Percentiles rank a stretch among this genome's conserved stretches.
Evolutionary conservation across 2,329 filamentous ascomycete species (phyloP).

Genomic region (Elsinoe fawcettii): DNA sequence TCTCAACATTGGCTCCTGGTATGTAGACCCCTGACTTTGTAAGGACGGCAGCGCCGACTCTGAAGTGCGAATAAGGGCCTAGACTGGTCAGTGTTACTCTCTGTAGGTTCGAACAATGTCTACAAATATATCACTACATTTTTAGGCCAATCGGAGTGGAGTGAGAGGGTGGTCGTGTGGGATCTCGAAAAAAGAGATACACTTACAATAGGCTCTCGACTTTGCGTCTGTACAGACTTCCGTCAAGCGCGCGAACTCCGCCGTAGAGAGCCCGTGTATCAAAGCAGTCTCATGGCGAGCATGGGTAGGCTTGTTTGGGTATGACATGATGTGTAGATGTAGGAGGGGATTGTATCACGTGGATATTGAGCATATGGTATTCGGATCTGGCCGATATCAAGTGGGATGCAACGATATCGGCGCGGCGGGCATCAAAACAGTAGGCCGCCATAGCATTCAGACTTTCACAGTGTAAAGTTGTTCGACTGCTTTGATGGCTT

Average conservation of each 20-base stretch:
- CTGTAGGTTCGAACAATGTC: background rate
- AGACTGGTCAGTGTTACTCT: background rate
- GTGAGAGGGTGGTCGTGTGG: background rate
- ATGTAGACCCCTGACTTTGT: constrained; percentile 45
- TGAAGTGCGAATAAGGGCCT: constrained; percentile 84
- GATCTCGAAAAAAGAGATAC: constrained; percentile 2
- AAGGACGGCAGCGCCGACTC: constrained; percentile 76
- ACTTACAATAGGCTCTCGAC: constrained; percentile 67
- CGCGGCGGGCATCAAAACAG: background rate
- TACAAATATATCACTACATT: background rate
- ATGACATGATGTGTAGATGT: constrained; percentile 14
- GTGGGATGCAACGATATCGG: constrained; percentile 5
- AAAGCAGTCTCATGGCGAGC: constrained; percentile 34
- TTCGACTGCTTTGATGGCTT: no score
- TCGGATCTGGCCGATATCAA: constrained; percentile 8
- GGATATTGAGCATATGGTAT: background rate
- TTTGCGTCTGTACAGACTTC: constrained; percentile 63
- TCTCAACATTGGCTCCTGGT: constrained; percentile 80
- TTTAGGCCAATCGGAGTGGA: background rate
- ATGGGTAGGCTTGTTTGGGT: constrained; percentile 29
- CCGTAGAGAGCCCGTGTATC: constrained; percentile 47
- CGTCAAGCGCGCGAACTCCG: constrained; percentile 59
- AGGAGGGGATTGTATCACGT: background rate
- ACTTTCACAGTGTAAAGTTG: no score
- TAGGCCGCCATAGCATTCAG: background rate